A percentile compares a stretch with the other conserved stretches of the same genome.
phyloP scores from a whole-genome alignment of 257 asterid species.

The Lycium ferocissimum region DNA sequence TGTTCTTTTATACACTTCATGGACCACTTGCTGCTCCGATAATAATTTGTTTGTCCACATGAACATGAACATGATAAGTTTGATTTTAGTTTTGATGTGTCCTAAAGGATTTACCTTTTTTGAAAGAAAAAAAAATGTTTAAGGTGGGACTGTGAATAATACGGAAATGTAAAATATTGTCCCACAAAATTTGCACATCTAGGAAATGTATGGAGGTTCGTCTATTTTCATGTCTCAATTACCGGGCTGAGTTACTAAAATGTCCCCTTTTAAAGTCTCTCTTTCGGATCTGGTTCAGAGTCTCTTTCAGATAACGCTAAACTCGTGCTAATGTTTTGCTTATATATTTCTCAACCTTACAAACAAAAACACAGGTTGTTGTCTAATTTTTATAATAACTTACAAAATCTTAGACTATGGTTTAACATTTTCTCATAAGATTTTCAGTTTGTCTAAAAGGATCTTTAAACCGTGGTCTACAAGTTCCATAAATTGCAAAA shows the following conservation, averaged over 20 bases:
- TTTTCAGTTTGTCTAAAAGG: not conserved
- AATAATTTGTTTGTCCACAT: not conserved
- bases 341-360: not conserved
- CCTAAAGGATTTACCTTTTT: too few species aligned
- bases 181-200: too few species aligned
- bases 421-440: not conserved
- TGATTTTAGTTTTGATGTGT: too few species aligned
- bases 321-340: not conserved
- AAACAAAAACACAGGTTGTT: not conserved
- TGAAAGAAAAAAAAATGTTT: too few species aligned
- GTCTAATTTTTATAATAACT: not conserved
- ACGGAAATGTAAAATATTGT: too few species aligned
- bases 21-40: not conserved
- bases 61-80: not conserved
- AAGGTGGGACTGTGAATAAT: too few species aligned
- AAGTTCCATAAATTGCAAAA: not conserved
- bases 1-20: conserved; percentile 10
- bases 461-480: not conserved
- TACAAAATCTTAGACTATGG: not conserved
- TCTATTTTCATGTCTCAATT: too few species aligned
- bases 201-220: too few species aligned
- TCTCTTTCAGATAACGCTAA: conserved; percentile 25
- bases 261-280: too few species aligned
- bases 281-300: conserved; percentile 30
- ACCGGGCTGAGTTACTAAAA: too few species aligned